Evolutionary conservation across 352 stramenopile genomes (phyloP), one percentile per base, ranked within the genome.

Genomic region (Globisporangium abappressorium): DNA sequence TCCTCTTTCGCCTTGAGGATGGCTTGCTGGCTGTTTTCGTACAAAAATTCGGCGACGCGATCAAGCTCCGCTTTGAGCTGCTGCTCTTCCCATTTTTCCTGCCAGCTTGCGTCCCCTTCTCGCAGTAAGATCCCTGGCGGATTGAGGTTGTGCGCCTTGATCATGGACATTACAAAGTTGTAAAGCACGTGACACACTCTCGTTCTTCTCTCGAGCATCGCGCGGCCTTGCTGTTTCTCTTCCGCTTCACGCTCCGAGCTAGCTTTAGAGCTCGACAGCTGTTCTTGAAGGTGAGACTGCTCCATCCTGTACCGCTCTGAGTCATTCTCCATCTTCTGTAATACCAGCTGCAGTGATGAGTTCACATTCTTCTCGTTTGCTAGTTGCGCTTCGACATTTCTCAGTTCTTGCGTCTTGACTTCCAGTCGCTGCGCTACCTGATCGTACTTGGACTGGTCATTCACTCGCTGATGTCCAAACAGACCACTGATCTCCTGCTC

Each of bases 401-500:
- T 62, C 12, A 90, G 58, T 22, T 85, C 75, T 11, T 66, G 61
- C 4, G 72, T 62, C 41, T 88, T 91, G 2, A 65, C 66, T 5
- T 88, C 74, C 12, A 92, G 58, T 6, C 71, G 72, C 36, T 75
- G 53, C 1, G 77, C 66, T 0, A 89, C 53, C 15, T 87, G 76
- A 5, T 85, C 74, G 22, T 84, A 87, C 66, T 88, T 90, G 30
- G 72, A 65, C 54, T 90, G 77, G n/a, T 89, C 84, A 15, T 78
- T 81, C 14, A 84, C 76, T 14, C 78, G 76, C 57, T 84, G 70
- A 24, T 68, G 78, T 0, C 74, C 70, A 30, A 91, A 62, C 22
- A 86, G 22, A 1, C 53, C 56, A 57, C 75, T 70, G 72, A 90
- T 84, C 28, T 89, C 79, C 46, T 78, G 76, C 51, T 92, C 78